Evolutionary conservation across 2,329 filamentous ascomycete species (phyloP).

Genomic region (Penicillium freii): DNA sequence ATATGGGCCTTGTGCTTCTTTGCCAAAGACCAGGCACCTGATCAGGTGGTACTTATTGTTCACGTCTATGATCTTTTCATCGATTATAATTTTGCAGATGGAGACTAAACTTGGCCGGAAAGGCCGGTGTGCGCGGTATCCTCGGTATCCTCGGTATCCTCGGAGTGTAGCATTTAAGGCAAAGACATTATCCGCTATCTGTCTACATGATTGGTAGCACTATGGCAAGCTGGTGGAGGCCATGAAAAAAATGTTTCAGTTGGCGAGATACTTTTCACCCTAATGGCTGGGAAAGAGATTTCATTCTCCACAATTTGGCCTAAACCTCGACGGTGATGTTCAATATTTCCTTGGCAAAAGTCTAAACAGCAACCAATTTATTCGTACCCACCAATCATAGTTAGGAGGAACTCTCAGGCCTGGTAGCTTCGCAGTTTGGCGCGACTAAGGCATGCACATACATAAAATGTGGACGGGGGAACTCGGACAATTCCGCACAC

Average conservation of each 20-base stretch:
- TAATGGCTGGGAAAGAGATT: background rate
- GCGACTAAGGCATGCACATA: background rate
- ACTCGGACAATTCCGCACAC: background rate
- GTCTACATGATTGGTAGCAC: background rate
- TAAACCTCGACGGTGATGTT: background rate
- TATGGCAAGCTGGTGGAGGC: background rate
- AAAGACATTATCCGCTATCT: background rate
- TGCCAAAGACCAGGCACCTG: background rate
- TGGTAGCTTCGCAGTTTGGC: background rate
- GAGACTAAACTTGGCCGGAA: background rate
- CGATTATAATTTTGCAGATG: background rate
- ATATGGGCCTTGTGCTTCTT: background rate
- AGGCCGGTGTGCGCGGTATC: too few relatives aligned
- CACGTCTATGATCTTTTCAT: too few relatives aligned
- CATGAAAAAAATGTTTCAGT: background rate
- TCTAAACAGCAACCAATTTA: background rate
- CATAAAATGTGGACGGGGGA: background rate
- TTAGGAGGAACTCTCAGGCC: background rate
- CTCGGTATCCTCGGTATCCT: too few relatives aligned
- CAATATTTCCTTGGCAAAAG: background rate
- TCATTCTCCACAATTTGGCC: background rate
- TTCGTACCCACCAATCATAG: too few relatives aligned
- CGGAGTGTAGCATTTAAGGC: background rate
- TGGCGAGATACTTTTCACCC: background rate
- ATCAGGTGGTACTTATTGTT: background rate